Conservation (phyloP, 1,284 basidiomycete species). For the Vanrija sp. region DNA sequence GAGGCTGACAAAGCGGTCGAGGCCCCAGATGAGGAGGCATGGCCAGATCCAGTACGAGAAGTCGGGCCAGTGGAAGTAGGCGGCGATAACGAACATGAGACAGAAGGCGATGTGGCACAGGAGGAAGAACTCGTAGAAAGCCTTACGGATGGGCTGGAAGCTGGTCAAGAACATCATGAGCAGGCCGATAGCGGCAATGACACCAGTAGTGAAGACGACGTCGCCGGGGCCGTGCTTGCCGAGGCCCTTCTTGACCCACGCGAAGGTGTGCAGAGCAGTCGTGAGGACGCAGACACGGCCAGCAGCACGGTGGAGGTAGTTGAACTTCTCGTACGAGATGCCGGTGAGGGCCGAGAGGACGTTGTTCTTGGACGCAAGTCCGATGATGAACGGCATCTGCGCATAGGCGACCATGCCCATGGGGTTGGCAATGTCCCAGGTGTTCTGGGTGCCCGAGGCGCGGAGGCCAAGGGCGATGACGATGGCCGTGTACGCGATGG, state of each 20-base stretch:
- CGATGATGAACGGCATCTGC: constrained; percentile 62
- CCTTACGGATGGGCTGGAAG: background rate
- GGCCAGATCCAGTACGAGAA: background rate
- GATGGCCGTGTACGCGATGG: constrained; percentile 1
- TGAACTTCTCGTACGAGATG: constrained; percentile 58
- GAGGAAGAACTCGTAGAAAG: constrained; percentile 3
- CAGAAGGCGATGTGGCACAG: constrained; percentile 2
- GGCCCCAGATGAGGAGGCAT: constrained; percentile 1
- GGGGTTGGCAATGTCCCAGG: constrained; percentile 7
- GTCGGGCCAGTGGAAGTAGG: background rate
- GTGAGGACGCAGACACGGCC: constrained; percentile 33
- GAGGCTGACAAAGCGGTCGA: constrained; percentile 48
- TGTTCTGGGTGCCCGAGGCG: background rate
- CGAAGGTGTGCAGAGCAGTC: constrained; percentile 33
- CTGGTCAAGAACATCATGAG: constrained; percentile 46
- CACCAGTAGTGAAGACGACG: background rate
- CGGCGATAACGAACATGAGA: background rate
- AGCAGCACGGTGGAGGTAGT: constrained; percentile 39
- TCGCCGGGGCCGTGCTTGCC: constrained; percentile 9
- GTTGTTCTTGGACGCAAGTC: constrained; percentile 64
- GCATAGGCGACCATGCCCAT: constrained; percentile 33
- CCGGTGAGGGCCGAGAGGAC: constrained; percentile 61
- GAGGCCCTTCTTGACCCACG: constrained; percentile 18
- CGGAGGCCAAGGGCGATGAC: constrained; percentile 1
- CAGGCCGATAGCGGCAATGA: constrained; percentile 34